These are phyloP conservation scores for Heliamphora pulchella DNA, from an alignment of 179 eudicot species.

Conservation along the genomic window DNA sequence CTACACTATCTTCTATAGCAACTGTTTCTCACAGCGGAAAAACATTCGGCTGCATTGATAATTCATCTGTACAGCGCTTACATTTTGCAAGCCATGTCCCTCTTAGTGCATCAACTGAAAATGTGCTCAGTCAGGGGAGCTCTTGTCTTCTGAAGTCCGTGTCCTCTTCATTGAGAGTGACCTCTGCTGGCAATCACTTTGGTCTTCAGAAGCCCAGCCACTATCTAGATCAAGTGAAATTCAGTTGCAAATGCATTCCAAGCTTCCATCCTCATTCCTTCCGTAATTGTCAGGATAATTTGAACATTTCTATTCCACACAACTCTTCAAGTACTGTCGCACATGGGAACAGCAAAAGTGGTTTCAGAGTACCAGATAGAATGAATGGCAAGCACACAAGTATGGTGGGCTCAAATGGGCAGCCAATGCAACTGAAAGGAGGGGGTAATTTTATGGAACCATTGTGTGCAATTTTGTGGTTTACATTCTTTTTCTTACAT, in stretches of 20 bases:
- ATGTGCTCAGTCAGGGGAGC: slow-evolving; percentile 24
- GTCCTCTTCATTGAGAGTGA: slow-evolving; percentile 30
- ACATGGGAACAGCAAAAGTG: slow-evolving; percentile 15
- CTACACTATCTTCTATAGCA: slow-evolving; percentile 20
- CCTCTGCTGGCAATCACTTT: slow-evolving; percentile 22
- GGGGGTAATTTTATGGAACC: slow-evolving; percentile 24
- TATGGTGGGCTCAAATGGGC: slow-evolving; percentile 22
- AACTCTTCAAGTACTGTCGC: slow-evolving; percentile 19
- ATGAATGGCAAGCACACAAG: slow-evolving; percentile 21
- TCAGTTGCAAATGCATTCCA: slow-evolving; percentile 24
- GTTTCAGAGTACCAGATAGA: slow-evolving; percentile 24
- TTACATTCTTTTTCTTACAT: not conserved
- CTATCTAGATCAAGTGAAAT: slow-evolving; percentile 21
- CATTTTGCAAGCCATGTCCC: slow-evolving; percentile 21
- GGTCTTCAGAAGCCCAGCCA: slow-evolving; percentile 25
- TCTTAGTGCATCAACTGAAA: slow-evolving; percentile 18
- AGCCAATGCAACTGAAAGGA: slow-evolving; percentile 23
- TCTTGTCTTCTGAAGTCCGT: slow-evolving; percentile 34
- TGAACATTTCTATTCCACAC: slow-evolving; percentile 25
- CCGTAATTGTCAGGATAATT: slow-evolving; percentile 27
- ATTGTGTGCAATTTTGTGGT: not conserved
- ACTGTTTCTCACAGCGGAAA: slow-evolving; percentile 15
- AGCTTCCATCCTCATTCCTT: slow-evolving; percentile 35
- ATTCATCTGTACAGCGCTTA: slow-evolving; percentile 22
- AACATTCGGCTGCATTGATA: slow-evolving; percentile 21